phyloP scores from a whole-genome alignment of 2,329 filamentous ascomycete species.

The Paraphaeosphaeria sporulosa region DNA sequence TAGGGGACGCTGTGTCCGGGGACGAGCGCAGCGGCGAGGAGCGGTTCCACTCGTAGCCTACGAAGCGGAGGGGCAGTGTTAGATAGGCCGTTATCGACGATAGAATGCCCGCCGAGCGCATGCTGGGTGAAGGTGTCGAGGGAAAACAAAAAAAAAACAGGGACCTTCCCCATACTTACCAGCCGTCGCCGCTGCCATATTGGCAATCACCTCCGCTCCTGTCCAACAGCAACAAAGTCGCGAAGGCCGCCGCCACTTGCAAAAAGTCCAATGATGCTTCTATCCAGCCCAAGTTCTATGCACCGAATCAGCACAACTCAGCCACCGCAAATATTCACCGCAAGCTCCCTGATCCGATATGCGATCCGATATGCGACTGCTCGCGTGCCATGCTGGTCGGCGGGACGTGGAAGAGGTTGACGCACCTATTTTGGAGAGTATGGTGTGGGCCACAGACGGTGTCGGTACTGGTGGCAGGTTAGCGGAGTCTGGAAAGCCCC shows the following conservation, averaged over 20 bases:
- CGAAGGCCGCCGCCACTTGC: constrained; percentile 19
- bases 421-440: constrained; percentile 41
- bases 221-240: constrained; percentile 22
- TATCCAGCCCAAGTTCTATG: constrained; percentile 16
- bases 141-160: constrained; percentile 30
- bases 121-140: constrained; percentile 25
- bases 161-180: constrained; percentile 43
- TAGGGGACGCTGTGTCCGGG: constrained; percentile 77
- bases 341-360: background rate
- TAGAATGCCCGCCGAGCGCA: constrained; percentile 27
- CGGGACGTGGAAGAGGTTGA: constrained; percentile 23
- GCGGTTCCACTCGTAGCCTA: constrained; percentile 53
- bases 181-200: constrained; percentile 52
- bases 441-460: constrained; percentile 38
- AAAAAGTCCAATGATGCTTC: constrained; percentile 12
- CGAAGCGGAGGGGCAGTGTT: constrained; percentile 42
- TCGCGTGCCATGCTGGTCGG: constrained; percentile 16
- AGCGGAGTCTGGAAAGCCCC: constrained; percentile 40
- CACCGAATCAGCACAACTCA: constrained; percentile 23
- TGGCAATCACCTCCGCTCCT: constrained; percentile 36
- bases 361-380: background rate
- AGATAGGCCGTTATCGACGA: constrained; percentile 40
- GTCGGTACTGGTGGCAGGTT: constrained; percentile 43
- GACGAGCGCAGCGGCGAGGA: constrained; percentile 50
- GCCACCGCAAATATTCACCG: constrained; percentile 7